Evolutionary conservation across 352 stramenopile genomes (phyloP).

Genomic region (Phytophthora sansomeana): DNA sequence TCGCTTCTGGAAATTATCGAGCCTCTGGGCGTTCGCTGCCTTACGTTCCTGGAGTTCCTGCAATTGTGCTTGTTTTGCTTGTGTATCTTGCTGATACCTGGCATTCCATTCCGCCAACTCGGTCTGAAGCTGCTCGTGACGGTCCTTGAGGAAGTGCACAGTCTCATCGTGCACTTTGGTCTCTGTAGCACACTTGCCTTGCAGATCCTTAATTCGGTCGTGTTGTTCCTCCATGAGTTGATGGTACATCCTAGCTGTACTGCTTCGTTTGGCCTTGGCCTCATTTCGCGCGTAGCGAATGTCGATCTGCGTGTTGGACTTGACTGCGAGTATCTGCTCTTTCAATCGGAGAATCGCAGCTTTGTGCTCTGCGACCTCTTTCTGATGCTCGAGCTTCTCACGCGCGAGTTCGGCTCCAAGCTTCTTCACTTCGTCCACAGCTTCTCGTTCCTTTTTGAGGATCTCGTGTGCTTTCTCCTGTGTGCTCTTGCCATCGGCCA

Average conservation of each 20-base stretch:
- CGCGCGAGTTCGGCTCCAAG: conserved; percentile 80
- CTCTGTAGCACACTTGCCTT: conserved; percentile 70
- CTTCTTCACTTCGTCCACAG: conserved; percentile 88
- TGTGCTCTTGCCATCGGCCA: conserved; percentile 79
- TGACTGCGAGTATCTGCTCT: conserved; percentile 84
- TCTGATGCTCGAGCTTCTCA: conserved; percentile 83
- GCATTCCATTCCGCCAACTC: conserved; percentile 76
- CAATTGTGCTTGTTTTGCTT: conserved; percentile 72
- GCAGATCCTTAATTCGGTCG: conserved; percentile 70
- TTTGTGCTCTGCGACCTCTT: conserved; percentile 77
- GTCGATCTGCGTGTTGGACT: conserved; percentile 88
- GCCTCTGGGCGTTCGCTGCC: conserved; percentile 57
- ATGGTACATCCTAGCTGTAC: conserved; percentile 78
- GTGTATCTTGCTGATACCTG: conserved; percentile 87
- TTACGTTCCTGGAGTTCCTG: conserved; percentile 68
- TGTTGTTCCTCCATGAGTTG: conserved; percentile 84
- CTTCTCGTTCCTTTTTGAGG: conserved; percentile 86
- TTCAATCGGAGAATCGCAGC: conserved; percentile 81
- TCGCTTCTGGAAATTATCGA: conserved; percentile 73
- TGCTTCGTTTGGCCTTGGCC: conserved; percentile 87
- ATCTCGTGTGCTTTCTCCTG: conserved; percentile 84
- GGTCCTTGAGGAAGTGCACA: conserved; percentile 79
- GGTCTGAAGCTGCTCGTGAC: conserved; percentile 72
- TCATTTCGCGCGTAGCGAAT: conserved; percentile 83
- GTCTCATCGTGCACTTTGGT: conserved; percentile 81